A percentile compares a stretch with the other conserved stretches of the same genome.
Evolutionary conservation across 495 filamentous ascomycete genomes (phyloP).

Genomic region (Podospora didyma): DNA sequence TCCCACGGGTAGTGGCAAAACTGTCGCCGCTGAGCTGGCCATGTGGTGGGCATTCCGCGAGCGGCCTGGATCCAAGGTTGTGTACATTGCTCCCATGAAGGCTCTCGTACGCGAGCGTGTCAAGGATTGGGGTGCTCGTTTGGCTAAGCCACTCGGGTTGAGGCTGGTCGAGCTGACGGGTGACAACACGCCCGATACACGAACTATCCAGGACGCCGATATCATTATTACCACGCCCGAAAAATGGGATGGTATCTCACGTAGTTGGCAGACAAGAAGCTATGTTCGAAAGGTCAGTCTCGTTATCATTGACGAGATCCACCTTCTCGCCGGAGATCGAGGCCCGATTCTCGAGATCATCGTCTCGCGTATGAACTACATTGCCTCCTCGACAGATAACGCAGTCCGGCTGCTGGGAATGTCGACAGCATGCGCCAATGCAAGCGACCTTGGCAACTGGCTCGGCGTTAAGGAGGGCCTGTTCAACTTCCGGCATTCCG

Average conservation of each 20-base stretch:
- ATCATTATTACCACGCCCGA: conserved; percentile 98
- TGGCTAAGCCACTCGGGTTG: conserved; percentile 80
- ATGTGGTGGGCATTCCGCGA: conserved; percentile 99
- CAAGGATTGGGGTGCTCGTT: conserved; percentile 83
- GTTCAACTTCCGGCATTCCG: conserved; percentile 98
- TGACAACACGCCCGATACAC: conserved; percentile 95
- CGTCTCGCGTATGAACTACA: conserved; percentile 98
- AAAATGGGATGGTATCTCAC: conserved; percentile 99
- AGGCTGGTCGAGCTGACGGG: conserved; percentile 95
- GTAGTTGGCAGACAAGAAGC: conserved; percentile 94
- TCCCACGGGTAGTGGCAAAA: conserved; percentile 96
- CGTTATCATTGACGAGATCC: conserved; percentile 98
- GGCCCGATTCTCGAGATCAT: conserved; percentile 99
- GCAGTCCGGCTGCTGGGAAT: conserved; percentile 90
- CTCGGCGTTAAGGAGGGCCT: conserved; percentile 92
- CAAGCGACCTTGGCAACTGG: conserved; percentile 91
- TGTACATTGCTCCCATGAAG: conserved; percentile 99
- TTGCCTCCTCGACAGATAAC: conserved; percentile 85
- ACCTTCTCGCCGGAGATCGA: conserved; percentile 90
- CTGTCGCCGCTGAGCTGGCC: conserved; percentile 90
- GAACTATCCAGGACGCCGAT: conserved; percentile 90
- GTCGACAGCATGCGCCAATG: conserved; percentile 98
- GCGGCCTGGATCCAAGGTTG: conserved; percentile 92
- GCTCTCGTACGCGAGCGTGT: conserved; percentile 95
- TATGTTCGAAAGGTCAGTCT: conserved; percentile 94